Evolutionary conservation across 2,329 filamentous ascomycete species (phyloP).

Genomic region (Xylariaceae sp.): DNA sequence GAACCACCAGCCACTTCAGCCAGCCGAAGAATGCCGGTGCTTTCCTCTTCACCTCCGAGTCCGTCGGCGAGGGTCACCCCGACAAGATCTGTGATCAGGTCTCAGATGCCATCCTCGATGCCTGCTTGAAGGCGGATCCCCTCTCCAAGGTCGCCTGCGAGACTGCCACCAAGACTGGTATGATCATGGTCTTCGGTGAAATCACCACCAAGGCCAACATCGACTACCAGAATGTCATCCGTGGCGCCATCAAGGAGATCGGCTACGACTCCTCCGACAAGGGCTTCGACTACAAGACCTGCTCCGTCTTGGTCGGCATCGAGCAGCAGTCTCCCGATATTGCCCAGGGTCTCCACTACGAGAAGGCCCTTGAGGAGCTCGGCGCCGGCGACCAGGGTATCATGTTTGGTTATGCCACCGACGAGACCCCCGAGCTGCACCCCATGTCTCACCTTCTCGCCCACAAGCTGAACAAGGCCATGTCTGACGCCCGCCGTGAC

Average conservation of each 20-base stretch:
- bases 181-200: conserved; percentile 99
- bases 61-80: conserved; percentile 85
- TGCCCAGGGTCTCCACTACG: conserved; percentile 97
- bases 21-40: conserved; percentile 61
- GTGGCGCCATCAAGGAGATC: conserved; percentile 93
- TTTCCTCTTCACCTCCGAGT: conserved; percentile 89
- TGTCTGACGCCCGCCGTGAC: conserved; percentile 84
- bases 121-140: conserved; percentile 90
- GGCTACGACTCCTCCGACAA: conserved; percentile 96
- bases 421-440: conserved; percentile 96
- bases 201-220: conserved; percentile 95
- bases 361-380: conserved; percentile 94
- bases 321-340: conserved; percentile 99
- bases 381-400: conserved; percentile 99
- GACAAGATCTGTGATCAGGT: conserved; percentile 99
- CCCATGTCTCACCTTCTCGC: conserved; percentile 90
- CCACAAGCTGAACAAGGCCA: conserved; percentile 95
- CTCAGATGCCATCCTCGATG: conserved; percentile 97
- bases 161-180: conserved; percentile 98
- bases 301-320: conserved; percentile 96
- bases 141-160: conserved; percentile 99
- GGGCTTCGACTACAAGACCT: conserved; percentile 99
- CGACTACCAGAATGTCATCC: conserved; percentile 98
- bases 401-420: conserved; percentile 99
- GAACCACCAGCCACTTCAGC: conserved; percentile 40